phyloP scores from a whole-genome alignment of 2,329 filamentous ascomycete genomes.

The Aspergillus fructus region DNA sequence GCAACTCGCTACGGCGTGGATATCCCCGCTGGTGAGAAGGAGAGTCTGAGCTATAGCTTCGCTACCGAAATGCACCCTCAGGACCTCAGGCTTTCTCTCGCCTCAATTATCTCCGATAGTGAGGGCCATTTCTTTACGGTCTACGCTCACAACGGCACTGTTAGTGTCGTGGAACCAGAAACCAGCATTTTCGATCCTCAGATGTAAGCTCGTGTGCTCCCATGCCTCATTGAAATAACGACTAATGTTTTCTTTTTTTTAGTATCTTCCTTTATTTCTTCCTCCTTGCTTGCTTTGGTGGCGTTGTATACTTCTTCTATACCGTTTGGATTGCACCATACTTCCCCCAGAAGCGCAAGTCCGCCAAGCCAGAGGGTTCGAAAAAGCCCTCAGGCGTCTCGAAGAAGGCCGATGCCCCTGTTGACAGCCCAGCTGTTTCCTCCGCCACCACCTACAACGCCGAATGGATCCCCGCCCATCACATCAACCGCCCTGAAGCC shows the following conservation, averaged over 20 bases:
- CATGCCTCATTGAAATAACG: not conserved
- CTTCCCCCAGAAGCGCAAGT: conserved; percentile 76
- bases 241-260: conserved; percentile 6
- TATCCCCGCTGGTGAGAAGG: conserved; percentile 73
- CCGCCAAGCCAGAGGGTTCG: conserved; percentile 65
- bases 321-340: conserved; percentile 95
- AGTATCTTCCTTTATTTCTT: conserved; percentile 98
- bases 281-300: conserved; percentile 74
- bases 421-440: conserved; percentile 68
- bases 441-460: conserved; percentile 78
- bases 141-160: conserved; percentile 75
- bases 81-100: conserved; percentile 75
- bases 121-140: conserved; percentile 73
- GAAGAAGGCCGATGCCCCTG: conserved; percentile 67
- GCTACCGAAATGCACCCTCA: conserved; percentile 89
- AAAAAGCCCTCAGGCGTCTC: conserved; percentile 60
- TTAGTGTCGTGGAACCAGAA: conserved; percentile 84
- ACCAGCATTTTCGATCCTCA: conserved; percentile 92
- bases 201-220: conserved; percentile 60
- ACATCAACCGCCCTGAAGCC: conserved; percentile 81
- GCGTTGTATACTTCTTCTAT: conserved; percentile 93
- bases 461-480: conserved; percentile 88
- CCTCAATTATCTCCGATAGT: conserved; percentile 68
- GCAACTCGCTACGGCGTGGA: conserved; percentile 69
- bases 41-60: conserved; percentile 79